Base-by-base conservation (phyloP, 441 rosid species). In the Geranium incanum region DNA sequence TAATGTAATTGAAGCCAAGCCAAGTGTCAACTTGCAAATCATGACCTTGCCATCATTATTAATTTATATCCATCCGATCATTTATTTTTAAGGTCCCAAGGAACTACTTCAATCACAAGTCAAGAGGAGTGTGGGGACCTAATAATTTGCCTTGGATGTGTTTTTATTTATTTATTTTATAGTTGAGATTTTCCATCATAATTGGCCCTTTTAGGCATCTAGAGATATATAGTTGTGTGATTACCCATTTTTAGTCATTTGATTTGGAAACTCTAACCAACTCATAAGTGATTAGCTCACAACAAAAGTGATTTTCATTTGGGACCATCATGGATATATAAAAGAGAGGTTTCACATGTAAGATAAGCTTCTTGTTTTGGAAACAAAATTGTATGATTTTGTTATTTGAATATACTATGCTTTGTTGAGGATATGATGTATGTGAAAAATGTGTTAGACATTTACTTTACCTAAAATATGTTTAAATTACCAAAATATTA, bases 191-290 rank as follows among this genome's bases (percentile, higher is more conserved):
- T 73, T 81, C 66, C 70, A 77, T 75, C 74, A 59, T 67, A 36
- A 68, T 71, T 68, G 43, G 3, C 59, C 18, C 21, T 76, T 73
- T 33, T n/a, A 11, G 65, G 79, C 36, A 69, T 72, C 62, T 52
- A 7, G 60, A 59, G 28, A 43, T 77, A 21, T 21, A 21, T 21
- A 75, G 36, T 70, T 39, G 37, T 50, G 70, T 75, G 81, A 70
- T 72, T 69, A 67, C 65, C 80, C 66, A 77, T 71, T 77, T 74
- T 38, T 67, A 77, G 81, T 43, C 55, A 39, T 67, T 73, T 73
- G 81, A 82, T 59, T 80, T 63, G 72, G 70, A 77, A 73, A 71
- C 28, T 65, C 73, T 71, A 74, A 75, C 85, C 18, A 70, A 71
- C 71, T 13, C 70, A 64, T 77, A 4, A 55, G 60, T 65, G n/a